Evolutionary conservation across 2,329 filamentous ascomycete species (phyloP).

Genomic region (Colletotrichum nymphaeae): DNA sequence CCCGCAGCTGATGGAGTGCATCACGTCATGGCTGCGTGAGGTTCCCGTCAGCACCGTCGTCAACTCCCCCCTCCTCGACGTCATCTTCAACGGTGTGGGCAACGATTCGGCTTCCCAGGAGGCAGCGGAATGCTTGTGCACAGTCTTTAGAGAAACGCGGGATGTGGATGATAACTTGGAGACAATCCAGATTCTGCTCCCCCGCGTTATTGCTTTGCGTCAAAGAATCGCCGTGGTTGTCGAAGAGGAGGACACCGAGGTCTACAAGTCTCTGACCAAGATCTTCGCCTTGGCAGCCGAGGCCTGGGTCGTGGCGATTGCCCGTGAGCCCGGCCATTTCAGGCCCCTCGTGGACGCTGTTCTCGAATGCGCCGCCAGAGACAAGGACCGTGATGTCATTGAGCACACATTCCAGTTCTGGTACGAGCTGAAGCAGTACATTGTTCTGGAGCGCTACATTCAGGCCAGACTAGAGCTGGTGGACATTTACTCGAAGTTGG

Average conservation of each 20-base stretch:
- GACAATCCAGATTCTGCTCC: conserved; percentile 85
- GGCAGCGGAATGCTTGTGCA: conserved; percentile 91
- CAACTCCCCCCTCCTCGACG: conserved; percentile 84
- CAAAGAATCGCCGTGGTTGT: conserved; percentile 81
- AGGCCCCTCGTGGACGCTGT: conserved; percentile 87
- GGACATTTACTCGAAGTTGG: conserved; percentile 87
- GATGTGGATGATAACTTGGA: conserved; percentile 92
- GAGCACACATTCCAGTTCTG: conserved; percentile 96
- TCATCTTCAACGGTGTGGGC: conserved; percentile 82
- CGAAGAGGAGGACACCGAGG: conserved; percentile 84
- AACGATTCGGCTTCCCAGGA: conserved; percentile 84
- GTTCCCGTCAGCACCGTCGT: conserved; percentile 87
- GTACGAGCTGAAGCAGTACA: conserved; percentile 98
- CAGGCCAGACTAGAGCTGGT: conserved; percentile 81
- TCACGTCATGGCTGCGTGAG: conserved; percentile 96
- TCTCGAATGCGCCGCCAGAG: conserved; percentile 89
- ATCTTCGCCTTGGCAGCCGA: conserved; percentile 94
- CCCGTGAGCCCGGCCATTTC: conserved; percentile 85
- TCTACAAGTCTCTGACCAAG: conserved; percentile 88
- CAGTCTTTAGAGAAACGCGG: conserved; percentile 89
- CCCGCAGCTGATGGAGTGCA: conserved; percentile 91
- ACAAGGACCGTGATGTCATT: conserved; percentile 91
- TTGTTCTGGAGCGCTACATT: conserved; percentile 90
- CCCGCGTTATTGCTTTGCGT: conserved; percentile 79
- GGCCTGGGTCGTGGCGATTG: conserved; percentile 92